These are phyloP conservation scores for Rhododendron ovatum DNA, from an alignment of 148 eudicot genomes.

Conservation along the genomic window DNA sequence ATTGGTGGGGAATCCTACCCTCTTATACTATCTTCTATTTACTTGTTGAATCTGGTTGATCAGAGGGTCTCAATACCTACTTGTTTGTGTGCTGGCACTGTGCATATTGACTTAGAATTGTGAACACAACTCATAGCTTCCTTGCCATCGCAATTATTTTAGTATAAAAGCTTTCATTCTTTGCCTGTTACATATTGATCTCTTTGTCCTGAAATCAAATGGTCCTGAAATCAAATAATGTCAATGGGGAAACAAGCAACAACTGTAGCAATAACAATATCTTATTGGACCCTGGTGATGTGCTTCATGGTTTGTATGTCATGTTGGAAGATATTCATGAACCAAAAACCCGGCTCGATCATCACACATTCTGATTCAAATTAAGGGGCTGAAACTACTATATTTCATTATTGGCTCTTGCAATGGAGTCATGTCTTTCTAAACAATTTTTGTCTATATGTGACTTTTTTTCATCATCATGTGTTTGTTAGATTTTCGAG, in stretches of 20 bases:
- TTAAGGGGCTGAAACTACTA: background rate
- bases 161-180: background rate
- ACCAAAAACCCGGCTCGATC: background rate
- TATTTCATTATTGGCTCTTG: background rate
- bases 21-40: background rate
- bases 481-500: conserved; percentile 44
- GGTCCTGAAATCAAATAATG: background rate
- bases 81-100: background rate
- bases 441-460: conserved; percentile 4
- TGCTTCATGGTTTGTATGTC: background rate
- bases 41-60: background rate
- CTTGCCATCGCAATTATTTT: background rate
- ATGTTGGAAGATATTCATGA: background rate
- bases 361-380: background rate
- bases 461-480: background rate
- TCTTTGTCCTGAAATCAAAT: background rate
- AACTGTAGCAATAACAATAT: background rate
- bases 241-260: background rate
- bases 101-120: background rate
- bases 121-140: background rate
- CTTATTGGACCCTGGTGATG: background rate
- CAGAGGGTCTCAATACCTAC: background rate
- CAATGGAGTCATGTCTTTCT: background rate
- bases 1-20: background rate
- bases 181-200: background rate